Conservation (phyloP, 441 rosid species). For the Corymbia calophylla region DNA sequence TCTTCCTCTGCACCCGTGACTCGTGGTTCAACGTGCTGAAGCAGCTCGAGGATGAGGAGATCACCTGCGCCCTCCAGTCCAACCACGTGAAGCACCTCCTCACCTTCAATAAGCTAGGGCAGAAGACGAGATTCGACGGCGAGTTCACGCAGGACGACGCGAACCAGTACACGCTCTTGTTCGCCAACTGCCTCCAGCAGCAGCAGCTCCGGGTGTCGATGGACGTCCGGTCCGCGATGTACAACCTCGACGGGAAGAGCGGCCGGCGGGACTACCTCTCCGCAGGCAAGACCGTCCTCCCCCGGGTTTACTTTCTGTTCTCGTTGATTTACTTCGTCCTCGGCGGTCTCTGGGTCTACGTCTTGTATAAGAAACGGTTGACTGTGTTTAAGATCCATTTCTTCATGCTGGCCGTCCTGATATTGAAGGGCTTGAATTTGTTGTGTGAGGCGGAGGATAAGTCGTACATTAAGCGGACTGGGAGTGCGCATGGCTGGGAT, state of each 20-base stretch:
- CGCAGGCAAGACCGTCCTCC: slow-evolving; percentile 69
- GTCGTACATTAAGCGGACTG: slow-evolving; percentile 73
- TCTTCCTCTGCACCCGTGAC: slow-evolving; percentile 90
- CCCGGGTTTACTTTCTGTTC: slow-evolving; percentile 67
- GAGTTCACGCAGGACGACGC: slow-evolving; percentile 35
- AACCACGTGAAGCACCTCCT: slow-evolving; percentile 44
- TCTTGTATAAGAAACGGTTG: slow-evolving; percentile 63
- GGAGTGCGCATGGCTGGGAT: slow-evolving; percentile 96
- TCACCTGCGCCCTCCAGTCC: slow-evolving; percentile 70
- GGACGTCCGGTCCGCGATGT: slow-evolving; percentile 77
- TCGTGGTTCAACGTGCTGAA: slow-evolving; percentile 71
- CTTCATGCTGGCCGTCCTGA: slow-evolving; percentile 83
- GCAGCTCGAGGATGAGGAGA: slow-evolving; percentile 63
- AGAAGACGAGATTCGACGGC: slow-evolving; percentile 8
- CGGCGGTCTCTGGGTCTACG: slow-evolving; percentile 63
- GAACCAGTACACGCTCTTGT: slow-evolving; percentile 70
- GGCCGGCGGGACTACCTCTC: slow-evolving; percentile 68
- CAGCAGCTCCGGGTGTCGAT: slow-evolving; percentile 39
- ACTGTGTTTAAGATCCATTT: slow-evolving; percentile 75
- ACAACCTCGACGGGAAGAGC: slow-evolving; percentile 57
- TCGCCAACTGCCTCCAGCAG: slow-evolving; percentile 69
- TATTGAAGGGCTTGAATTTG: slow-evolving; percentile 61
- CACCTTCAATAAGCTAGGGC: slow-evolving; percentile 45
- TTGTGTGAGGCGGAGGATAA: slow-evolving; percentile 88
- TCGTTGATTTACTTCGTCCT: slow-evolving; percentile 51